Conservation (phyloP, 1,139 yeast species). For the Wickerhamiella pararugosa region DNA sequence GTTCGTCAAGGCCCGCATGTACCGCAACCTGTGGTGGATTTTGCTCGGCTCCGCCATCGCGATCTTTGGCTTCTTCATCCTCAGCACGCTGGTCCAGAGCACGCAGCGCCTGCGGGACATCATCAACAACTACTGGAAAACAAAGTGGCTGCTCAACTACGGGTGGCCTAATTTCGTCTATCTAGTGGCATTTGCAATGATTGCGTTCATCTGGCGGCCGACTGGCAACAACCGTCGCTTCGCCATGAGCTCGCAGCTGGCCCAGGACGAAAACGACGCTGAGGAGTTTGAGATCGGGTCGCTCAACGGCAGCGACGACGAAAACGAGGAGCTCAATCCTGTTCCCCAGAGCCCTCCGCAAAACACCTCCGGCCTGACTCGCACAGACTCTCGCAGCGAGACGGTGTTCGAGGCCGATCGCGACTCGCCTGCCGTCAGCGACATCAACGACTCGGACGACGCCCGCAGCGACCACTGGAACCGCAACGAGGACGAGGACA, state of each 20-base stretch:
- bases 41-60: constrained; percentile 51
- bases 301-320: constrained; percentile 26
- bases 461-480: constrained; percentile 7
- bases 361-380: constrained; percentile 3
- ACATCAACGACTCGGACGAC: constrained; percentile 14
- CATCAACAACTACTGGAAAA: constrained; percentile 83
- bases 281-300: constrained; percentile 39
- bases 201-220: constrained; percentile 94
- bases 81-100: constrained; percentile 56
- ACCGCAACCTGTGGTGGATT: constrained; percentile 60
- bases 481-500: constrained; percentile 10
- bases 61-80: constrained; percentile 40
- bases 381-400: not conserved
- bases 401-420: constrained; percentile 13
- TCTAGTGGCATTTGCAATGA: constrained; percentile 64
- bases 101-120: constrained; percentile 63
- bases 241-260: constrained; percentile 86
- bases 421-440: constrained; percentile 10
- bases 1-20: constrained; percentile 77
- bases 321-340: constrained; percentile 17
- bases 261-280: constrained; percentile 59
- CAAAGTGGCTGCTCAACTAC: constrained; percentile 74
- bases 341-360: not conserved
- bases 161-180: constrained; percentile 93
- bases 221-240: constrained; percentile 88